Evolutionary conservation across 805 yeast genomes (phyloP).

Genomic region (Teunomyces gatunensis): DNA sequence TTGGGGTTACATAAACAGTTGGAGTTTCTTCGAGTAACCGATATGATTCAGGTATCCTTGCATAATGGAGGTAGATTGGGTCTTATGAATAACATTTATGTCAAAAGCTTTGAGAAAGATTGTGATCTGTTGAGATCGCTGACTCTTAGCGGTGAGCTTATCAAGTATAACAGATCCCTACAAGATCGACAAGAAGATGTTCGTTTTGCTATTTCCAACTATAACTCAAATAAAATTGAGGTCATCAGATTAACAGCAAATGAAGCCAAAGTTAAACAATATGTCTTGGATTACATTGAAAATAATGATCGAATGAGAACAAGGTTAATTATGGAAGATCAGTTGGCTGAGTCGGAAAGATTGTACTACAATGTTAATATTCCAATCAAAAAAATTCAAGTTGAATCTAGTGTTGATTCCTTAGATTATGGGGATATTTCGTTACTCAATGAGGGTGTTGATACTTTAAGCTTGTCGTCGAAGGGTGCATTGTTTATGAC

Average conservation of each 20-base stretch:
- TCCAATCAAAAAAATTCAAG: slow-evolving; percentile 25
- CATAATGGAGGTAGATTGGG: slow-evolving; percentile 37
- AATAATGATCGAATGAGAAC: slow-evolving; percentile 67
- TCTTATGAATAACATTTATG: slow-evolving; percentile 27
- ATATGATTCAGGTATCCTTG: slow-evolving; percentile 33
- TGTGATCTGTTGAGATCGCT: slow-evolving; percentile 30
- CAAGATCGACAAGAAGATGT: slow-evolving; percentile 69
- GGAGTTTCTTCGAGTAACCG: slow-evolving; percentile 14
- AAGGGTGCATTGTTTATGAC: slow-evolving; percentile 12
- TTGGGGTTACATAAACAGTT: slow-evolving; percentile 16
- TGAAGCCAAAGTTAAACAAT: slow-evolving; percentile 20
- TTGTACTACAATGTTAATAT: slow-evolving; percentile 40
- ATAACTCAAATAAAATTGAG: slow-evolving; percentile 47
- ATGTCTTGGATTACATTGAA: slow-evolving; percentile 66
- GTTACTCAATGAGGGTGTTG: slow-evolving; percentile 18
- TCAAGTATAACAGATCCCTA: slow-evolving; percentile 48
- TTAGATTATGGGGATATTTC: slow-evolving; percentile 15
- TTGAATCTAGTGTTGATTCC: slow-evolving; percentile 14
- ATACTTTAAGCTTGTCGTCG: slow-evolving; percentile 23
- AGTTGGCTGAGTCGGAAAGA: slow-evolving; percentile 43
- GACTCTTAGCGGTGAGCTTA: slow-evolving; percentile 45
- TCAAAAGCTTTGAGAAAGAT: slow-evolving; percentile 36
- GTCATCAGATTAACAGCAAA: slow-evolving; percentile 41
- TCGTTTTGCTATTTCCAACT: slow-evolving; percentile 45
- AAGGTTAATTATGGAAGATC: slow-evolving; percentile 55